Conservation (phyloP, 768 basidiomycete species). For the Stropharia rugosoannulata region DNA sequence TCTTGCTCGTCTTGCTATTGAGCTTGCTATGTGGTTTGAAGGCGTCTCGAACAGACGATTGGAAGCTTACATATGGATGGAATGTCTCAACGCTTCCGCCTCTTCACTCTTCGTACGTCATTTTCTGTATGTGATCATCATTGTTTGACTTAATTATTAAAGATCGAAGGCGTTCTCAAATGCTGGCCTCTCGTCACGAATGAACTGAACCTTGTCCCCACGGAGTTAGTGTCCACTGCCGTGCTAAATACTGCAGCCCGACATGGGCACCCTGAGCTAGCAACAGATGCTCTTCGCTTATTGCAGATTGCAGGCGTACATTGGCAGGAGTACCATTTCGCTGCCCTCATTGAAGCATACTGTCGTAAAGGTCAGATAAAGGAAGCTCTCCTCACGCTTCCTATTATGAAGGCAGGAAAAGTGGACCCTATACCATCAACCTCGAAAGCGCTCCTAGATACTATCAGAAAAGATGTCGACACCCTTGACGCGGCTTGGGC, state of each 20-base stretch:
- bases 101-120: constrained; percentile 59
- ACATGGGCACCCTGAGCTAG: constrained; percentile 68
- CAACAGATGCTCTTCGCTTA: constrained; percentile 58
- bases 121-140: neutral
- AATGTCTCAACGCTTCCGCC: constrained; percentile 65
- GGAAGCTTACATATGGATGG: constrained; percentile 57
- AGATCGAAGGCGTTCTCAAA: constrained; percentile 66
- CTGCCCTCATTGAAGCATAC: constrained; percentile 75
- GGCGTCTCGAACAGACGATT: constrained; percentile 50
- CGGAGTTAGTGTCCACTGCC: constrained; percentile 71
- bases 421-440: constrained; percentile 53
- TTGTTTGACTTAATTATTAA: neutral
- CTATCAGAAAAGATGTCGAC: constrained; percentile 47
- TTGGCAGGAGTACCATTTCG: constrained; percentile 72
- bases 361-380: constrained; percentile 54
- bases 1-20: constrained; percentile 67
- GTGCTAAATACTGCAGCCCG: constrained; percentile 76
- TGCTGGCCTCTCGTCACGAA: constrained; percentile 65
- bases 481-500: constrained; percentile 64
- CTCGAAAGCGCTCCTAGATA: constrained; percentile 48
- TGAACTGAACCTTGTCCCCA: constrained; percentile 53
- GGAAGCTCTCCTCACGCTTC: constrained; percentile 61
- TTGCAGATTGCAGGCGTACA: constrained; percentile 48
- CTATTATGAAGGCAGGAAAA: constrained; percentile 55
- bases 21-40: constrained; percentile 66